Evolutionary conservation across 371 early-diverging fungal species (phyloP).

Genomic region (Circinella minor): DNA sequence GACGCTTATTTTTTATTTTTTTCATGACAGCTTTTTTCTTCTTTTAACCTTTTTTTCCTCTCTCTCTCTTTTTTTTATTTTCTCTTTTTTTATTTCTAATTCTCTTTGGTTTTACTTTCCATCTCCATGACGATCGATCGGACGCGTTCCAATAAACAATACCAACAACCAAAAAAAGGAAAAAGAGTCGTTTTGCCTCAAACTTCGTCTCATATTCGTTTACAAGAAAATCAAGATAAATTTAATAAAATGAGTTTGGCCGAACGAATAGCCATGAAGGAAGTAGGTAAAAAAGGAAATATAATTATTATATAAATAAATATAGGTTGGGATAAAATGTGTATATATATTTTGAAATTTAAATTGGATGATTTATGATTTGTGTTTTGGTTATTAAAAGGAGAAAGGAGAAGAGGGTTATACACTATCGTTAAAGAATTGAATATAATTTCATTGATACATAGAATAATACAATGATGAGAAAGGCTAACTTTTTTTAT

Average conservation of each 20-base stretch:
- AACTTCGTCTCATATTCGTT: background rate
- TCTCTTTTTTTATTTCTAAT: background rate
- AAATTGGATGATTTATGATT: too few species aligned
- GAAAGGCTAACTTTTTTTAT: background rate
- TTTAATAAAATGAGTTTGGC: background rate
- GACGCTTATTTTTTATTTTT: conserved; percentile 1
- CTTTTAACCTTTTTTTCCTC: conserved; percentile 2
- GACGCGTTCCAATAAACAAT: background rate
- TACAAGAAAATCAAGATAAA: background rate
- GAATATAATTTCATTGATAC: too few species aligned
- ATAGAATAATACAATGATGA: conserved; percentile 2
- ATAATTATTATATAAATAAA: background rate
- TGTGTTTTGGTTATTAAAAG: background rate
- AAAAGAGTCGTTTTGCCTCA: background rate
- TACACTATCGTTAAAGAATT: background rate
- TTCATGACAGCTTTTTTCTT: conserved; percentile 14
- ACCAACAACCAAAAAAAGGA: conserved; percentile 10
- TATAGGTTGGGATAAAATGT: background rate
- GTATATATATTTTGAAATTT: too few species aligned
- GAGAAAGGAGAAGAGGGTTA: too few species aligned
- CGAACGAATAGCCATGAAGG: conserved; percentile 5
- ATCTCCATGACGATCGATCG: background rate
- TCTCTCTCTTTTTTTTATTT: conserved; percentile 2
- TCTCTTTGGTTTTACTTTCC: background rate
- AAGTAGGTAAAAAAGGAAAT: conserved; percentile 11